phyloP scores from a whole-genome alignment of 148 eudicot species.

The Chenopodium album region DNA sequence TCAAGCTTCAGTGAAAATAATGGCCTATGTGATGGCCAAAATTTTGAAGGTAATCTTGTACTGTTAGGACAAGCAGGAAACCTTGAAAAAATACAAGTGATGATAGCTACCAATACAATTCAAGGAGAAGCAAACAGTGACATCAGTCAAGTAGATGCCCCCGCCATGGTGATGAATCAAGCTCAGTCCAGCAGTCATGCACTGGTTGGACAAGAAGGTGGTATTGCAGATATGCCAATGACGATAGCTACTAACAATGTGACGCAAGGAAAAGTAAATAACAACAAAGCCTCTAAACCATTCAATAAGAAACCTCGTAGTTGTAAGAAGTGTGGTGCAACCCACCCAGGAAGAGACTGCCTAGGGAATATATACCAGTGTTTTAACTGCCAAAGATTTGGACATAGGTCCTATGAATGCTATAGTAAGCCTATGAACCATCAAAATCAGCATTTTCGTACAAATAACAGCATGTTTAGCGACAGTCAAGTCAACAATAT shows the following conservation, averaged over 20 bases:
- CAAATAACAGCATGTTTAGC: background rate
- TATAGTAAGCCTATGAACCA: background rate
- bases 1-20: background rate
- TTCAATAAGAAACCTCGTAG: background rate
- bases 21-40: background rate
- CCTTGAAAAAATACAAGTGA: background rate
- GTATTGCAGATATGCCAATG: background rate
- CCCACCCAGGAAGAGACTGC: background rate
- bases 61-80: background rate
- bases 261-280: background rate
- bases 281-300: background rate
- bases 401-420: background rate
- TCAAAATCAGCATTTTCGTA: background rate
- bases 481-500: background rate
- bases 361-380: background rate
- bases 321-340: background rate
- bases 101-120: background rate
- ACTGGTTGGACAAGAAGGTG: background rate
- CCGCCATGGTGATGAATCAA: background rate
- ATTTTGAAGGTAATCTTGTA: background rate
- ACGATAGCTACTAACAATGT: background rate
- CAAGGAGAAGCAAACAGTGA: background rate
- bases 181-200: background rate
- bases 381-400: background rate
- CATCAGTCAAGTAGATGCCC: background rate